A percentile compares a stretch with the other conserved stretches of the same genome.
These are phyloP conservation scores for Eremothecium cymbalariae DNA, from an alignment of 1,139 yeast genomes.

Conservation along the genomic window DNA sequence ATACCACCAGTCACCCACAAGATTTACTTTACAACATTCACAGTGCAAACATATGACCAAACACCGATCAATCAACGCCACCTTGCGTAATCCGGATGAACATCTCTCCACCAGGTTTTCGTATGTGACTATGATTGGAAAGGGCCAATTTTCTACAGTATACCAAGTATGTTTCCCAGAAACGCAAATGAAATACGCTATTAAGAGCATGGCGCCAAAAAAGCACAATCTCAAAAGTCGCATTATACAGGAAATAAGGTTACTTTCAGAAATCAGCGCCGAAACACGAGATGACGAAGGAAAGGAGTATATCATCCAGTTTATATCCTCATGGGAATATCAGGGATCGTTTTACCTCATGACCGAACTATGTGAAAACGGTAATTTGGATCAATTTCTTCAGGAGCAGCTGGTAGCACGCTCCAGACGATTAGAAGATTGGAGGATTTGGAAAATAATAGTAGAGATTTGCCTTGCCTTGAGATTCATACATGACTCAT, in stretches of 20 bases:
- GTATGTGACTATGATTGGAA: constrained; percentile 62
- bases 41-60: constrained; percentile 8
- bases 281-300: constrained; percentile 53
- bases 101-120: constrained; percentile 63
- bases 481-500: constrained; percentile 65
- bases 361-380: constrained; percentile 95
- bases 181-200: constrained; percentile 57
- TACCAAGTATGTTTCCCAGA: constrained; percentile 64
- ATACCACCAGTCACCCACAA: constrained; percentile 11
- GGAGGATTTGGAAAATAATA: constrained; percentile 94
- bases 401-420: constrained; percentile 71
- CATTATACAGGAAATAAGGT: constrained; percentile 37
- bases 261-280: constrained; percentile 22
- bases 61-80: constrained; percentile 10
- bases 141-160: constrained; percentile 85
- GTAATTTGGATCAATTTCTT: constrained; percentile 73
- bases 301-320: constrained; percentile 68
- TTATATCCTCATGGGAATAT: constrained; percentile 80
- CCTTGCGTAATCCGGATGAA: constrained; percentile 25
- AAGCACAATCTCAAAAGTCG: constrained; percentile 24
- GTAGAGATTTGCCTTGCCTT: constrained; percentile 76
- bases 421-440: constrained; percentile 57
- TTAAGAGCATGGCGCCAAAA: constrained; percentile 61
- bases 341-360: constrained; percentile 68
- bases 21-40: constrained; percentile 5